Conservation (phyloP, 164 flowering plant genomes). For the Akebia trifoliata region DNA sequence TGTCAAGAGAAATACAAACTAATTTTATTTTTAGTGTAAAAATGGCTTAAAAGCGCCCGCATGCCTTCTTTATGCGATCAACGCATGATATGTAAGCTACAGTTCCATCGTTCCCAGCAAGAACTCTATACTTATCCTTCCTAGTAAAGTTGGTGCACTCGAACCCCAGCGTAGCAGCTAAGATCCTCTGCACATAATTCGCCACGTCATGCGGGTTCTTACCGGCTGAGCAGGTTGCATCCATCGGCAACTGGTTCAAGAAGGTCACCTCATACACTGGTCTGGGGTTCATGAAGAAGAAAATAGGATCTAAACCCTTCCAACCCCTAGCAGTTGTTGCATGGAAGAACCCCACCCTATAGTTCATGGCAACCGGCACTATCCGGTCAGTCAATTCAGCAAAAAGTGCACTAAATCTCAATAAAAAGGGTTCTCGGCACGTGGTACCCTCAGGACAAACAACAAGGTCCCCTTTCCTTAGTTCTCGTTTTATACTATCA, state of each 20-base stretch:
- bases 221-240: slow-evolving; percentile 84
- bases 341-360: slow-evolving; percentile 84
- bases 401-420: slow-evolving; percentile 86
- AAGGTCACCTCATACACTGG: slow-evolving; percentile 89
- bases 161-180: slow-evolving; percentile 85
- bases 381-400: slow-evolving; percentile 88
- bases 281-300: slow-evolving; percentile 95
- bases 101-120: slow-evolving; percentile 90
- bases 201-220: slow-evolving; percentile 89
- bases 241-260: slow-evolving; percentile 78
- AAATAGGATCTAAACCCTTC: slow-evolving; percentile 82
- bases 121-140: slow-evolving; percentile 81
- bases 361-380: slow-evolving; percentile 96
- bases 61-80: slow-evolving; percentile 33
- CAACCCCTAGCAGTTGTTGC: slow-evolving; percentile 95
- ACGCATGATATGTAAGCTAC: slow-evolving; percentile 37
- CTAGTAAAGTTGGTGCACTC: slow-evolving; percentile 91
- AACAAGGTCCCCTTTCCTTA: slow-evolving; percentile 65
- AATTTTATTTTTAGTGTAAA: background rate
- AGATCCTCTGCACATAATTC: slow-evolving; percentile 77
- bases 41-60: slow-evolving; percentile 38
- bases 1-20: background rate
- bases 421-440: slow-evolving; percentile 82
- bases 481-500: slow-evolving; percentile 45
- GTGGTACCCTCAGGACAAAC: slow-evolving; percentile 99